Percentiles rank a stretch among this genome's conserved stretches.
phyloP scores from a whole-genome alignment of 2,329 filamentous ascomycete species.

The Lasiodiplodia sp. region DNA sequence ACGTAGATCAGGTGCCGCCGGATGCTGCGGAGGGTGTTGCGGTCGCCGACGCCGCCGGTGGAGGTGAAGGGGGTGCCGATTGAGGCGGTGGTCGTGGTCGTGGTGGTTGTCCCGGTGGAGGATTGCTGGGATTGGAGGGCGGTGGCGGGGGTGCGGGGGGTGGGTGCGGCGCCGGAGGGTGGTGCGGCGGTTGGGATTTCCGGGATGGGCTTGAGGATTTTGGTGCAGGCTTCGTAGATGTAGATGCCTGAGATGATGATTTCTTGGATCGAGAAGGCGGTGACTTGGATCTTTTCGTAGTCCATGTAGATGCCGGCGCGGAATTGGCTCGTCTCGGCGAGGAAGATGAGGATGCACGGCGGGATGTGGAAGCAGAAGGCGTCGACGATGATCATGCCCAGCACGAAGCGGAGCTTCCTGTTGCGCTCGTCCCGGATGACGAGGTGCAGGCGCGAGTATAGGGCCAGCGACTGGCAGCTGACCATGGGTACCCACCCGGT shows the following conservation, averaged over 20 bases:
- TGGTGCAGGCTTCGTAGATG: slow-evolving; percentile 18
- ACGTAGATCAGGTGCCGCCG: slow-evolving; percentile 48
- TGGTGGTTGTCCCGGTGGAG: not conserved
- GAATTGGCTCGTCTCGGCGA: slow-evolving; percentile 51
- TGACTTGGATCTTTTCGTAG: slow-evolving; percentile 56
- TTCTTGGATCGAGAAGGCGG: slow-evolving; percentile 52
- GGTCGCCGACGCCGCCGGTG: slow-evolving; percentile 24
- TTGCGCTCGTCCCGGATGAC: slow-evolving; percentile 60
- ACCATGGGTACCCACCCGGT: slow-evolving; percentile 68
- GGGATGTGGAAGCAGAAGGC: slow-evolving; percentile 62
- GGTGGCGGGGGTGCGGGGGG: slow-evolving; percentile 21
- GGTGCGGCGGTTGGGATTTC: not conserved
- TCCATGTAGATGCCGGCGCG: slow-evolving; percentile 48
- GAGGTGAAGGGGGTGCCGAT: not conserved
- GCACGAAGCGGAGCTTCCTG: slow-evolving; percentile 56
- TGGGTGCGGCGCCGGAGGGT: not conserved
- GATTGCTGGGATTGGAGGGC: slow-evolving; percentile 39
- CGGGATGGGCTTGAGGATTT: slow-evolving; percentile 6
- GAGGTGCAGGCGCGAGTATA: slow-evolving; percentile 69
- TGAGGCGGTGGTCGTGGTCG: not conserved
- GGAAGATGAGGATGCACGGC: slow-evolving; percentile 64
- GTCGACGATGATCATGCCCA: slow-evolving; percentile 66
- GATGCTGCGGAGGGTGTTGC: slow-evolving; percentile 30
- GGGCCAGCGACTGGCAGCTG: slow-evolving; percentile 66
- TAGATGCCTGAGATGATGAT: slow-evolving; percentile 35